Percentiles rank a stretch among this genome's conserved stretches.
These are phyloP conservation scores for Camelina laxa DNA, from an alignment of 345 rosid species.

Conservation along the genomic window DNA sequence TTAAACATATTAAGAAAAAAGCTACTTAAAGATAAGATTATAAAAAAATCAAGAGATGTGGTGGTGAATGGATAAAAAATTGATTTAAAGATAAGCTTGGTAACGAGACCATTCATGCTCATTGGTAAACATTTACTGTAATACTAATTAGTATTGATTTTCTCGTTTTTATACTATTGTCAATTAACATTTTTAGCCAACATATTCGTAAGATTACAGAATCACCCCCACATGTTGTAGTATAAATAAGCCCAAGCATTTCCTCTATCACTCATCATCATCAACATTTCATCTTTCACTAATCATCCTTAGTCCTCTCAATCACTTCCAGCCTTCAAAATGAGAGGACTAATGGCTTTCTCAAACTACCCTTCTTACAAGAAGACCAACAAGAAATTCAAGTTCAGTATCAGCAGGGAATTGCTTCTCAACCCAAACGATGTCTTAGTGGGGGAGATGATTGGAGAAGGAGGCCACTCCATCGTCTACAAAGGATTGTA, in stretches of 20 bases:
- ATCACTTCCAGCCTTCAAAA: not conserved
- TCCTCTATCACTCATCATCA: not conserved
- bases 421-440: constrained; percentile 51
- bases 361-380: not conserved
- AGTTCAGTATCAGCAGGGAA: constrained; percentile 48
- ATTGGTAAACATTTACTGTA: not conserved
- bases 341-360: not conserved
- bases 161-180: not conserved
- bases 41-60: not conserved
- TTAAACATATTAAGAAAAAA: no score
- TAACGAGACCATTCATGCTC: not conserved
- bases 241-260: not conserved
- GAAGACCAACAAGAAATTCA: constrained; percentile 30
- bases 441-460: constrained; percentile 46
- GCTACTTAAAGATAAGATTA: not conserved
- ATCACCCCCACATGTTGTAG: not conserved
- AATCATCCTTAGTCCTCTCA: not conserved
- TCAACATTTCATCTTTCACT: not conserved
- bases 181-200: not conserved
- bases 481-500: constrained; percentile 60
- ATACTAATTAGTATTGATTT: not conserved
- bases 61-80: not conserved
- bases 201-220: not conserved
- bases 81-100: not conserved
- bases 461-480: constrained; percentile 59